Evolutionary conservation across 768 basidiomycete species (phyloP), one percentile per base, ranked within the genome.

Genomic region (Boletus subparvulus): DNA sequence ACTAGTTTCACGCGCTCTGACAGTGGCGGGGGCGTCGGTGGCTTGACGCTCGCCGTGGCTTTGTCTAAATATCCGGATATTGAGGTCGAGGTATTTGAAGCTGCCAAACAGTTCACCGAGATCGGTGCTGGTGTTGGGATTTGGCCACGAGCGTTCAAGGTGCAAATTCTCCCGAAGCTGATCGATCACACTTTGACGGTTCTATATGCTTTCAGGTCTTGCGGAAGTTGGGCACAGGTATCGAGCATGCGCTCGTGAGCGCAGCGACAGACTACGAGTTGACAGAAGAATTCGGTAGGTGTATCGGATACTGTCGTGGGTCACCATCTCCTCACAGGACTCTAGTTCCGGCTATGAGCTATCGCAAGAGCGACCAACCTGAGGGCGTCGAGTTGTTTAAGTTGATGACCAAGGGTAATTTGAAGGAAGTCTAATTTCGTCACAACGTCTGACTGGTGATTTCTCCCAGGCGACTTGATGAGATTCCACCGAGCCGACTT

Each of bases 401-500:
- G 17, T 66, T 88, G 47, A 68, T 80, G 40, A 82, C 84, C 0
- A 79, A 84, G 66, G 87, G 88, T 85, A 33, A 45, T 0, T 40
- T 16, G 11, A 56, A 65, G 16, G 33, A 40, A 30, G 3, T 40
- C 11, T 11, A 35, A n/a, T 21, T 39, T 12, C 28, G 43, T 32
- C 30, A 8, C 4, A 28, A 47, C 2, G 11, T 40, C 3, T 1
- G 43, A 61, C 36, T 35, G 43, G 24, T 47, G 32, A 39, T 51
- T 28, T 45, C 48, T 21, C n/a, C 40, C 64, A 85, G 83, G 83
- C n/a, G 69, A 71, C 54, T 52, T 83, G 57, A 73, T 83, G 55
- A 69, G 63, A 50, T 76, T 90, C 59, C 87, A 88, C 68, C 83
- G 88, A 16, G 78, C 86, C 24, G 85, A 88, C 61, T 87, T 89